Evolutionary conservation across 495 filamentous ascomycete genomes (phyloP).

Genomic region (Bacidia rubella): DNA sequence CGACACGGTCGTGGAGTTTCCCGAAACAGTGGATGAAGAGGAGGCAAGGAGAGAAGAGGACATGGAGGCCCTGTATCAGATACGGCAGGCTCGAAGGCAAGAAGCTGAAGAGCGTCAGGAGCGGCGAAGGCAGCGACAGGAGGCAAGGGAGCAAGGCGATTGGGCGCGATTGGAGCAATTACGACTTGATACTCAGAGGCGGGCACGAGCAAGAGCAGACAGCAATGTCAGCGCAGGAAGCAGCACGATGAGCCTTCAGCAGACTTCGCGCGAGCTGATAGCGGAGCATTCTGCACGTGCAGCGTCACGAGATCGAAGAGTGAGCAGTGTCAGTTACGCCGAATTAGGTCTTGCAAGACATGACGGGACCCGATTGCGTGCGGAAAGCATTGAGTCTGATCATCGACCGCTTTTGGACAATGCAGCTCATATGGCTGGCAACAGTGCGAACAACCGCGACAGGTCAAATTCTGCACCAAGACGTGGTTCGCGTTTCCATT

Average conservation of each 20-base stretch:
- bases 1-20: constrained; percentile 78
- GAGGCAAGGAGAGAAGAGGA: constrained; percentile 76
- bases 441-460: neutral
- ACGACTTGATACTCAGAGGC: constrained; percentile 28
- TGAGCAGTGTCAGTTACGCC: constrained; percentile 76
- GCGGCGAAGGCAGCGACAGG: constrained; percentile 46
- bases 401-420: constrained; percentile 58
- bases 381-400: constrained; percentile 67
- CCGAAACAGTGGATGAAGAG: constrained; percentile 58
- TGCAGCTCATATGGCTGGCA: constrained; percentile 43
- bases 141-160: constrained; percentile 61
- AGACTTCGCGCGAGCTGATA: constrained; percentile 31
- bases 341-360: constrained; percentile 75
- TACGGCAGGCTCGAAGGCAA: constrained; percentile 62
- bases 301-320: constrained; percentile 52
- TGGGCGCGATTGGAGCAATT: constrained; percentile 46
- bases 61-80: constrained; percentile 86
- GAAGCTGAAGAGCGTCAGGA: constrained; percentile 68
- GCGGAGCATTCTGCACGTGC: constrained; percentile 52
- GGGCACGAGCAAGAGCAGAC: constrained; percentile 16
- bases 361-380: constrained; percentile 76
- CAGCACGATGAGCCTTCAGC: constrained; percentile 7
- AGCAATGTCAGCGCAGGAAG: constrained; percentile 22
- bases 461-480: neutral
- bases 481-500: constrained; percentile 13